Conservation (phyloP, 1,284 basidiomycete species). For the Moesziomyces sp. region DNA sequence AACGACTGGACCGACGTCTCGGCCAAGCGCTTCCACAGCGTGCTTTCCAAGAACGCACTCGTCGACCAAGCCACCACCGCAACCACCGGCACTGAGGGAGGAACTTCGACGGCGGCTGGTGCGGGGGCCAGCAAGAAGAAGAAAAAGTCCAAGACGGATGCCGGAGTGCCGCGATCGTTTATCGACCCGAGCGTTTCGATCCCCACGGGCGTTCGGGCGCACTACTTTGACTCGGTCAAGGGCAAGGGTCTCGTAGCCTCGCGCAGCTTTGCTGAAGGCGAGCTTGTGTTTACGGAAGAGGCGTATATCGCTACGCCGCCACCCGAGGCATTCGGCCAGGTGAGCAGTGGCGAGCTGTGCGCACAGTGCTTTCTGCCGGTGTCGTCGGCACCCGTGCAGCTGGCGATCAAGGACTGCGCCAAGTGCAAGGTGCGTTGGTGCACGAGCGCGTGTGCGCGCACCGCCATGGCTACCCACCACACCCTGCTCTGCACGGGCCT, state of each 20-base stretch:
- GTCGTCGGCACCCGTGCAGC: conserved; percentile 55
- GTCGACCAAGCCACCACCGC: conserved; percentile 2
- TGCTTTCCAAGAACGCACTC: conserved; percentile 31
- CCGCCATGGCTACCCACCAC: conserved; percentile 74
- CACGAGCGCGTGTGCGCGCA: conserved; percentile 78
- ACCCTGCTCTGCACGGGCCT: conserved; percentile 79
- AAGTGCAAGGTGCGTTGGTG: conserved; percentile 76
- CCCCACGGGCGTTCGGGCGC: conserved; percentile 72
- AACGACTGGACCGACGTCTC: conserved; percentile 50
- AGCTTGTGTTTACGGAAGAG: conserved; percentile 82
- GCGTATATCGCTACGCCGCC: conserved; percentile 68
- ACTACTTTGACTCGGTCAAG: conserved; percentile 77
- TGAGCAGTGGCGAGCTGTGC: conserved; percentile 51
- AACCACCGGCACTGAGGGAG: not conserved
- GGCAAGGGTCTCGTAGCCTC: conserved; percentile 85
- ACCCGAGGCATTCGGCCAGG: conserved; percentile 39
- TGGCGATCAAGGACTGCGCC: conserved; percentile 62
- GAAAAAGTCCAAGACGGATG: conserved; percentile 23
- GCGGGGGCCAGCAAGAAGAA: conserved; percentile 28
- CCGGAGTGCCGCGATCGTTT: conserved; percentile 42
- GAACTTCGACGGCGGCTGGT: not conserved
- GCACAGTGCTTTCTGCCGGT: conserved; percentile 59
- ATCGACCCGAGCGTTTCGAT: conserved; percentile 48
- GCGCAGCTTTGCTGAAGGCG: conserved; percentile 76
- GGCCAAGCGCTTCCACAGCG: conserved; percentile 33